These are phyloP conservation scores for Escovopsis sp. DNA, from an alignment of 2,329 filamentous ascomycete species.

Conservation along the genomic window DNA sequence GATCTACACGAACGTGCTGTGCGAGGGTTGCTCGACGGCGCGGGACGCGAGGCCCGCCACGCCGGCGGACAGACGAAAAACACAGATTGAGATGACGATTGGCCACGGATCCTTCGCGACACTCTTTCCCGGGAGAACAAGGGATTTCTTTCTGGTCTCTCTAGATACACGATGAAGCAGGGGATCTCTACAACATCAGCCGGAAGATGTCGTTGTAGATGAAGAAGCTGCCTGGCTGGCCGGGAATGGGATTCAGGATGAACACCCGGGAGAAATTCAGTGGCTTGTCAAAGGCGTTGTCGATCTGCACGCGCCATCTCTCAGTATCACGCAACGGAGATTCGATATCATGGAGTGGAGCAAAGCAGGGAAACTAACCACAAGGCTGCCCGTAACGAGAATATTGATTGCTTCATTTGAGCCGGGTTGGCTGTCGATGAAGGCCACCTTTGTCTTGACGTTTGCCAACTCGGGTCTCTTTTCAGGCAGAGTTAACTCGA, in stretches of 20 bases:
- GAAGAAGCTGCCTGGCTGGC: neutral
- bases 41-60: too few species aligned
- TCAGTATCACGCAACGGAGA: too few species aligned
- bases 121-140: too few species aligned
- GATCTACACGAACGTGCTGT: conserved; percentile 3
- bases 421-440: neutral
- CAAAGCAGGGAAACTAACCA: neutral
- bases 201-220: neutral
- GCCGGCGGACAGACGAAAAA: too few species aligned
- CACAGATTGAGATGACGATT: too few species aligned
- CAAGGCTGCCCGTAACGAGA: neutral
- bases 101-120: too few species aligned
- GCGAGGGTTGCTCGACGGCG: neutral
- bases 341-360: too few species aligned
- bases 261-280: neutral
- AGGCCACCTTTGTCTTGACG: neutral
- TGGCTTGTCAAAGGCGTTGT: neutral
- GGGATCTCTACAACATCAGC: neutral
- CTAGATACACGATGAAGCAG: neutral
- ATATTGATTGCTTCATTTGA: neutral
- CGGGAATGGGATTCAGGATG: neutral
- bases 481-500: neutral
- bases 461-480: neutral
- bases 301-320: neutral
- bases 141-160: too few species aligned